These are phyloP conservation scores for Nigrospora osmanthi DNA, from an alignment of 2,329 filamentous ascomycete species.

Conservation along the genomic window DNA sequence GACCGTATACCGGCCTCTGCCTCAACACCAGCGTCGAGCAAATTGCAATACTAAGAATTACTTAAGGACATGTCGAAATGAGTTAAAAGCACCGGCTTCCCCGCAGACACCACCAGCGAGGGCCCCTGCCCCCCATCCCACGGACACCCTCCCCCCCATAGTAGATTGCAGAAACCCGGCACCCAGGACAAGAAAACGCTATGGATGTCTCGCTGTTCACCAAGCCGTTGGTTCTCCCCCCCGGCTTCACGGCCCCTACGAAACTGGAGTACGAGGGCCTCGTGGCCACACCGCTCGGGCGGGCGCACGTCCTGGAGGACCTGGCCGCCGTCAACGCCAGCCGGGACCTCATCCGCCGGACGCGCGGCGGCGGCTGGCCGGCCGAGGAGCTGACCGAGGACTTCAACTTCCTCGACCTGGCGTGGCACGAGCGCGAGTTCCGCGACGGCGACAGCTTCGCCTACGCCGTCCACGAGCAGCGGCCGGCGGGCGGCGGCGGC, in stretches of 20 bases:
- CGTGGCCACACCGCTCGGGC: not conserved
- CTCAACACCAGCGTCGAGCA: too few species aligned
- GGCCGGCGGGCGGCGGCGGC: too few species aligned
- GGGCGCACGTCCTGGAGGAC: not conserved
- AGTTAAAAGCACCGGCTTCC: too few species aligned
- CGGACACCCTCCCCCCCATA: too few species aligned
- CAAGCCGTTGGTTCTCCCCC: not conserved
- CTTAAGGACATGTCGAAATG: too few species aligned
- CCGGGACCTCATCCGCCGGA: not conserved
- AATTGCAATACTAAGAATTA: too few species aligned
- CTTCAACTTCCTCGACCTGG: not conserved
- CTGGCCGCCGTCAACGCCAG: not conserved
- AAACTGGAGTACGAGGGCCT: not conserved
- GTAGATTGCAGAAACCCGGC: too few species aligned
- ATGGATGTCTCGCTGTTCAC: not conserved
- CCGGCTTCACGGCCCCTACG: not conserved
- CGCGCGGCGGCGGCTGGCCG: too few species aligned
- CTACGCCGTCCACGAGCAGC: not conserved
- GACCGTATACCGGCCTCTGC: too few species aligned
- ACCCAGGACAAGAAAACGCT: not conserved
- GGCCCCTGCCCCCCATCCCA: too few species aligned
- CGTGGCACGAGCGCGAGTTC: conserved; percentile 1
- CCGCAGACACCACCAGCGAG: too few species aligned
- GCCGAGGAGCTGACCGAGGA: conserved; percentile 1
- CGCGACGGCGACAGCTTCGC: not conserved